A percentile compares a stretch with the other conserved stretches of the same genome.
Evolutionary conservation across 495 filamentous ascomycete genomes (phyloP).

Genomic region (Lasiosphaeria ovina): DNA sequence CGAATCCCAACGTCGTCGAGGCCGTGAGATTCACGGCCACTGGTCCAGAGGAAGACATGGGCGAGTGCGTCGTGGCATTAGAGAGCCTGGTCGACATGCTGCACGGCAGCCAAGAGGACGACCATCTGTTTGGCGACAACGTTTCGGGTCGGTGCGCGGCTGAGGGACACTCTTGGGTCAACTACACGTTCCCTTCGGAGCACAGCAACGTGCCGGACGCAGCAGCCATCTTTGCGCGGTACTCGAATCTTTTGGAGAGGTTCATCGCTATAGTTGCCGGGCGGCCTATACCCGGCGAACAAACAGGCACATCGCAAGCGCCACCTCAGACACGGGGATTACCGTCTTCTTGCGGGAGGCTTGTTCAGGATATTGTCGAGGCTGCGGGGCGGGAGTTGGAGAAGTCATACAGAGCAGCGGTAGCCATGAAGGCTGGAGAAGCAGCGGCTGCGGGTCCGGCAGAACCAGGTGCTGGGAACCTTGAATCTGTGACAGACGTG

Average conservation of each 20-base stretch:
- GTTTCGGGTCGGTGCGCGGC: conserved; percentile 1
- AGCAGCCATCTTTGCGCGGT: conserved; percentile 8
- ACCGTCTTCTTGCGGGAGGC: not conserved
- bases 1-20: conserved; percentile 5
- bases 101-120: not conserved
- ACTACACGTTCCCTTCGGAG: conserved; percentile 4
- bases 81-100: conserved; percentile 7
- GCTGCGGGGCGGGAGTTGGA: not conserved
- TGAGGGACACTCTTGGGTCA: conserved; percentile 8
- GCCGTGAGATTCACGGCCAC: conserved; percentile 6
- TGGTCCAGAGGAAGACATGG: not conserved
- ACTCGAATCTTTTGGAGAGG: conserved; percentile 10
- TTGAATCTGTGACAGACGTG: not conserved
- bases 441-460: not conserved
- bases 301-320: not conserved
- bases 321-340: not conserved
- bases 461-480: not conserved
- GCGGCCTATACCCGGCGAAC: not conserved
- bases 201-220: conserved; percentile 9
- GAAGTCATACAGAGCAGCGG: not conserved
- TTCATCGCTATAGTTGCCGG: not conserved
- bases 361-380: not conserved
- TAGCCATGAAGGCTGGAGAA: not conserved
- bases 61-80: conserved; percentile 6
- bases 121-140: conserved; percentile 5